These are phyloP conservation scores for Sugiyamaella paludigena DNA, from an alignment of 1,139 yeast species.

Conservation along the genomic window DNA sequence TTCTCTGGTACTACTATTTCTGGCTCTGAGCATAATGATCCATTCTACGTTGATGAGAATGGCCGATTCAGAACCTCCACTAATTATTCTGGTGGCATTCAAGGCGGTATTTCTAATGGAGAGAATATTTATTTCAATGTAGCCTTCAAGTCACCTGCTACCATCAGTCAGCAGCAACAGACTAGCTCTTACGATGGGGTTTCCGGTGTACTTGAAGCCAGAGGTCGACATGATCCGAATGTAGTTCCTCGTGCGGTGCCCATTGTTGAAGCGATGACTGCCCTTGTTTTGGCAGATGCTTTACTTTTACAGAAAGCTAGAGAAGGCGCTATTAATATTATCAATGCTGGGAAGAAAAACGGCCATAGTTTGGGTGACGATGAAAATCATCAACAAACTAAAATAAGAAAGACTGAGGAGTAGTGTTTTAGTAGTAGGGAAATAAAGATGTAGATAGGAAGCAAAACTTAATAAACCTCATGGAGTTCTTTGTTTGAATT, in stretches of 20 bases:
- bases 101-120: slow-evolving; percentile 97
- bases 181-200: slow-evolving; percentile 87
- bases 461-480: neutral
- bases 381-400: too few relatives aligned
- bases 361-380: too few relatives aligned
- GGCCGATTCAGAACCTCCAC: slow-evolving; percentile 76
- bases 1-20: slow-evolving; percentile 85
- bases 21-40: slow-evolving; percentile 92
- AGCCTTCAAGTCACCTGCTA: slow-evolving; percentile 97
- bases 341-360: neutral
- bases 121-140: slow-evolving; percentile 91
- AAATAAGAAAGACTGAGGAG: too few relatives aligned
- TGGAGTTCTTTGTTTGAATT: too few relatives aligned
- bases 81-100: slow-evolving; percentile 94
- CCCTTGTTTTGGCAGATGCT: slow-evolving; percentile 85
- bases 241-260: slow-evolving; percentile 99
- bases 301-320: slow-evolving; percentile 83
- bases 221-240: slow-evolving; percentile 98
- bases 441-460: neutral
- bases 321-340: slow-evolving; percentile 46
- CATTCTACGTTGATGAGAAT: slow-evolving; percentile 49
- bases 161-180: slow-evolving; percentile 87
- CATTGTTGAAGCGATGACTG: slow-evolving; percentile 97
- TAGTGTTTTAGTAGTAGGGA: neutral
- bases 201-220: slow-evolving; percentile 84